These are phyloP conservation scores for Tetrahymena borealis DNA, from an alignment of 73 alveolate species.

Conservation along the genomic window DNA sequence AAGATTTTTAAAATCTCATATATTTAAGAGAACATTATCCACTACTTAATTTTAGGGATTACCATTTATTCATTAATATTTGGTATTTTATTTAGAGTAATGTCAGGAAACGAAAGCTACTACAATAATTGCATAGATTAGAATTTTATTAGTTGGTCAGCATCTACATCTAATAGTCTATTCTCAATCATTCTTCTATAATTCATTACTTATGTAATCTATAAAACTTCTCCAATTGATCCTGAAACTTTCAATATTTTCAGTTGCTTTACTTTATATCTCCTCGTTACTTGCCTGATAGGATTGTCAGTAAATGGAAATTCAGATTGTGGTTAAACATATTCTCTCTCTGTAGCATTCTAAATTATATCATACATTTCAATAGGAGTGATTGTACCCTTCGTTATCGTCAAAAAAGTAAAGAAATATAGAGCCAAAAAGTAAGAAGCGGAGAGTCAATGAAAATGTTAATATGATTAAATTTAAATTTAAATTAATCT, in stretches of 20 bases:
- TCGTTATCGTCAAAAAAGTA: too few species aligned
- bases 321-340: not conserved
- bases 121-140: not conserved
- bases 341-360: not conserved
- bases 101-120: not conserved
- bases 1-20: not conserved
- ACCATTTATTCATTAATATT: not conserved
- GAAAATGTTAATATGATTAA: too few species aligned
- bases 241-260: not conserved
- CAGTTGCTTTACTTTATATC: not conserved
- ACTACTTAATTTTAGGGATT: not conserved
- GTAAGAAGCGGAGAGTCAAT: too few species aligned
- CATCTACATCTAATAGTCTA: not conserved
- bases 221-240: not conserved
- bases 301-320: not conserved
- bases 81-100: not conserved
- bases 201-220: not conserved
- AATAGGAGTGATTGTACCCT: not conserved
- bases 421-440: too few species aligned
- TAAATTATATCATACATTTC: not conserved
- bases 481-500: too few species aligned
- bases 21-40: not conserved
- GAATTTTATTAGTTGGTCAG: not conserved
- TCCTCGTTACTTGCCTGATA: not conserved
- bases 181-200: not conserved